Evolutionary conservation across 2,329 filamentous ascomycete species (phyloP).

Genomic region (Coniochaeta sp.): DNA sequence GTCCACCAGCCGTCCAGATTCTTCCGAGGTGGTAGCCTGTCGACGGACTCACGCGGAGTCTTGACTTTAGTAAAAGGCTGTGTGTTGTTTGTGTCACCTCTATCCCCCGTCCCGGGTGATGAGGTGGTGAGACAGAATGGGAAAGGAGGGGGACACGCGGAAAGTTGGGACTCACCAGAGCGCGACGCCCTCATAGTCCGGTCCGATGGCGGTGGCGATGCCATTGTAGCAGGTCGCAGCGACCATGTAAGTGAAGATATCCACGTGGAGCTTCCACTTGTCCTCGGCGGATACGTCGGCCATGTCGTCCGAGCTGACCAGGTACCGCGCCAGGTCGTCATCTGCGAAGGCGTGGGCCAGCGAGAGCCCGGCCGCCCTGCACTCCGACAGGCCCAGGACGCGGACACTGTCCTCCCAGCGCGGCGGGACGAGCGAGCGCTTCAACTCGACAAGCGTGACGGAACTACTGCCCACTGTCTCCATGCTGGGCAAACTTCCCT

Average conservation of each 20-base stretch:
- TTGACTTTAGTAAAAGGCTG: neutral
- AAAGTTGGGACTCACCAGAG: slow-evolving; percentile 55
- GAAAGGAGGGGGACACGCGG: neutral
- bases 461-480: slow-evolving; percentile 26
- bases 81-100: neutral
- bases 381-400: slow-evolving; percentile 57
- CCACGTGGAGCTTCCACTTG: slow-evolving; percentile 69
- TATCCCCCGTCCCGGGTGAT: neutral
- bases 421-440: slow-evolving; percentile 42
- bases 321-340: slow-evolving; percentile 68
- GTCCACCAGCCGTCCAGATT: slow-evolving; percentile 69
- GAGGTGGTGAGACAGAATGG: neutral
- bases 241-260: slow-evolving; percentile 70
- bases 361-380: slow-evolving; percentile 61
- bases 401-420: slow-evolving; percentile 52
- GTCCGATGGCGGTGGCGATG: slow-evolving; percentile 65
- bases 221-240: slow-evolving; percentile 70
- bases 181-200: slow-evolving; percentile 70
- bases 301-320: slow-evolving; percentile 65
- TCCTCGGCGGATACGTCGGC: slow-evolving; percentile 54
- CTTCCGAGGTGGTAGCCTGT: slow-evolving; percentile 67
- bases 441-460: slow-evolving; percentile 22
- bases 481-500: slow-evolving; percentile 31
- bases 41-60: neutral
- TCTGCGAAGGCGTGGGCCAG: slow-evolving; percentile 72